phyloP scores from a whole-genome alignment of 2,329 filamentous ascomycete species.

The Colletotrichum simmondsii region DNA sequence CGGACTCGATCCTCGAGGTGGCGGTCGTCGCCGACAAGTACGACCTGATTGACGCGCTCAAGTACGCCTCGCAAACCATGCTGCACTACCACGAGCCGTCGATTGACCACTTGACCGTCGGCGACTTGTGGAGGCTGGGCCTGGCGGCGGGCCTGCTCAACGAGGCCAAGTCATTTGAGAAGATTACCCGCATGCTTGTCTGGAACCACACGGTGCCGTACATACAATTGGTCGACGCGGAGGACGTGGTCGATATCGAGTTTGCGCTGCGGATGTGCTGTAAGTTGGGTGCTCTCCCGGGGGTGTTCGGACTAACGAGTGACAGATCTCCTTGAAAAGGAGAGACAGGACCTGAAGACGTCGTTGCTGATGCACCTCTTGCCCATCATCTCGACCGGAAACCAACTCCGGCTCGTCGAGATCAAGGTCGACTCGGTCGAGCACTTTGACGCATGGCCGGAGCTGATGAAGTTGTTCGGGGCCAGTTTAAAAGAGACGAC shows the following conservation, averaged over 20 bases:
- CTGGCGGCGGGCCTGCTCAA: constrained; percentile 32
- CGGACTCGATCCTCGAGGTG: constrained; percentile 42
- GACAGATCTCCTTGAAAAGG: constrained; percentile 30
- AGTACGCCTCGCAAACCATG: constrained; percentile 31
- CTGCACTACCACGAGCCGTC: constrained; percentile 31
- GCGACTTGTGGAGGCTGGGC: constrained; percentile 29
- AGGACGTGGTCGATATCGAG: constrained; percentile 30
- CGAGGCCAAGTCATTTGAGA: constrained; percentile 27
- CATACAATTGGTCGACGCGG: constrained; percentile 29
- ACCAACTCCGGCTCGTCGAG: constrained; percentile 32
- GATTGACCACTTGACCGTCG: constrained; percentile 29
- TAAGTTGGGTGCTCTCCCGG: not conserved
- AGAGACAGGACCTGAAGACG: constrained; percentile 33
- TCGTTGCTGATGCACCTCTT: constrained; percentile 30
- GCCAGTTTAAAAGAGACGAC: constrained; percentile 31
- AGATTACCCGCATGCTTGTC: constrained; percentile 27
- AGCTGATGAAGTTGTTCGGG: constrained; percentile 33
- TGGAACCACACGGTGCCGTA: constrained; percentile 33
- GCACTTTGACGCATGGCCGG: constrained; percentile 33
- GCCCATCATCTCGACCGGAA: constrained; percentile 31
- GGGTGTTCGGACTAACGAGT: constrained; percentile 5
- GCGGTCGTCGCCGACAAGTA: constrained; percentile 44
- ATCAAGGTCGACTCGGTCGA: constrained; percentile 35
- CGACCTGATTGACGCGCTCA: constrained; percentile 30
- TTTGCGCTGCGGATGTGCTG: constrained; percentile 33